Evolutionary conservation across 139 green algal species (phyloP).

Genomic region (Haematococcus sp.): DNA sequence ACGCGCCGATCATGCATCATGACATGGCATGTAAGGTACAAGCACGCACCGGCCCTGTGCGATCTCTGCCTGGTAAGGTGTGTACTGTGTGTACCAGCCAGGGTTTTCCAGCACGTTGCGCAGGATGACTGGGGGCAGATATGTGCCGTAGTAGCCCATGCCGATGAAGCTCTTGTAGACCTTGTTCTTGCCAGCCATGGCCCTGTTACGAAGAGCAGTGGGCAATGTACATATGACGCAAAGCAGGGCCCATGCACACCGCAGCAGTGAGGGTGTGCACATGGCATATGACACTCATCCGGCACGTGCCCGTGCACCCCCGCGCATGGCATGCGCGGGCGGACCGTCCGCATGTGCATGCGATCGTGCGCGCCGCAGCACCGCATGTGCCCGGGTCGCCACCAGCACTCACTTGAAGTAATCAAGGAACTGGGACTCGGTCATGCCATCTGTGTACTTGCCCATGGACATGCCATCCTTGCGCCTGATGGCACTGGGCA

Average conservation of each 20-base stretch:
- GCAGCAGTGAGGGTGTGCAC: background rate
- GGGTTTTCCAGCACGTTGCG: constrained; percentile 99
- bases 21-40: background rate
- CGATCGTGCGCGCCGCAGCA: too few relatives aligned
- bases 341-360: too few relatives aligned
- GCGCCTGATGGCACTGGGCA: constrained; percentile 85
- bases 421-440: constrained; percentile 85
- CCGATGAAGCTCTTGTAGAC: constrained; percentile 94
- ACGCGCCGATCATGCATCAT: background rate
- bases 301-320: background rate
- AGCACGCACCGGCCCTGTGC: constrained; percentile 62
- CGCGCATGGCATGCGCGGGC: background rate
- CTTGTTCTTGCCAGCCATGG: constrained; percentile 96
- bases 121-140: constrained; percentile 92
- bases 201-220: constrained; percentile 69
- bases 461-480: constrained; percentile 82
- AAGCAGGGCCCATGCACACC: background rate
- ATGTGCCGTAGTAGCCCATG: constrained; percentile 97
- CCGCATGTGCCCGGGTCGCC: too few relatives aligned
- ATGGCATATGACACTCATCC: background rate
- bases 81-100: constrained; percentile 99
- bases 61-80: constrained; percentile 98
- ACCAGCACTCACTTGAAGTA: constrained; percentile 87
- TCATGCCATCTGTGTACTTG: constrained; percentile 81
- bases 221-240: too few relatives aligned